These are phyloP conservation scores for Elsinoe australis DNA, from an alignment of 2,329 filamentous ascomycete species.

Conservation along the genomic window DNA sequence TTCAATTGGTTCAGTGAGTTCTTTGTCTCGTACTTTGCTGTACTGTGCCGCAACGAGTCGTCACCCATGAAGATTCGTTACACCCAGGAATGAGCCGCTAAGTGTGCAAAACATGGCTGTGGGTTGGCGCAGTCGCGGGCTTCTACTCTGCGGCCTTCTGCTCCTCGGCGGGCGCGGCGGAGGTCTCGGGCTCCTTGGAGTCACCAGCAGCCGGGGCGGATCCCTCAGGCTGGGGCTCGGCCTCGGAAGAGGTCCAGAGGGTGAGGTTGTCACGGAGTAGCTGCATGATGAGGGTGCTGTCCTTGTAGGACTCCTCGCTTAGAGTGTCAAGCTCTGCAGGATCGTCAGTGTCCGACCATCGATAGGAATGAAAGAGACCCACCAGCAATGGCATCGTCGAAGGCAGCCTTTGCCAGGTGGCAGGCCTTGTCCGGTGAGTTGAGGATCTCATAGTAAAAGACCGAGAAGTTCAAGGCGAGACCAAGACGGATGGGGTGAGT, in stretches of 20 bases:
- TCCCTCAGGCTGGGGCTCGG: slow-evolving; percentile 62
- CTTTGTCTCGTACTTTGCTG: too few relatives aligned
- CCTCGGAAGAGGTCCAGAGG: slow-evolving; percentile 98
- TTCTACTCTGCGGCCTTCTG: slow-evolving; percentile 38
- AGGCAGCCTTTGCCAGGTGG: slow-evolving; percentile 93
- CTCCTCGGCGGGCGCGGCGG: slow-evolving; percentile 51
- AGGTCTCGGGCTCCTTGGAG: slow-evolving; percentile 47
- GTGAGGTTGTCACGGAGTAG: slow-evolving; percentile 95
- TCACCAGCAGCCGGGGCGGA: slow-evolving; percentile 37
- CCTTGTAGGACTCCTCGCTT: slow-evolving; percentile 98
- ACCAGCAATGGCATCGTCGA: slow-evolving; percentile 92
- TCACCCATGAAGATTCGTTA: not conserved
- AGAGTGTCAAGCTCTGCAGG: slow-evolving; percentile 80
- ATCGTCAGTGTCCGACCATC: slow-evolving; percentile 23
- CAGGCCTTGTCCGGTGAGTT: slow-evolving; percentile 97
- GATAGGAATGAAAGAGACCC: slow-evolving; percentile 25
- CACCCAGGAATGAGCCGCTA: not conserved
- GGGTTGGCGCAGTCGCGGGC: slow-evolving; percentile 1
- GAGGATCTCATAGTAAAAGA: slow-evolving; percentile 99
- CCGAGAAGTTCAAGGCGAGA: slow-evolving; percentile 90
- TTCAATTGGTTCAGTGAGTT: too few relatives aligned
- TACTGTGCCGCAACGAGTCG: too few relatives aligned
- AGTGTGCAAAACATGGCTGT: not conserved
- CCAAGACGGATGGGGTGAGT: slow-evolving; percentile 91
- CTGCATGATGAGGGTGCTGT: slow-evolving; percentile 98